A percentile compares a stretch with the other conserved stretches of the same genome.
Evolutionary conservation across 192 early-diverging fungal species (phyloP).

Genomic region (Chytriomyces hyalinus): DNA sequence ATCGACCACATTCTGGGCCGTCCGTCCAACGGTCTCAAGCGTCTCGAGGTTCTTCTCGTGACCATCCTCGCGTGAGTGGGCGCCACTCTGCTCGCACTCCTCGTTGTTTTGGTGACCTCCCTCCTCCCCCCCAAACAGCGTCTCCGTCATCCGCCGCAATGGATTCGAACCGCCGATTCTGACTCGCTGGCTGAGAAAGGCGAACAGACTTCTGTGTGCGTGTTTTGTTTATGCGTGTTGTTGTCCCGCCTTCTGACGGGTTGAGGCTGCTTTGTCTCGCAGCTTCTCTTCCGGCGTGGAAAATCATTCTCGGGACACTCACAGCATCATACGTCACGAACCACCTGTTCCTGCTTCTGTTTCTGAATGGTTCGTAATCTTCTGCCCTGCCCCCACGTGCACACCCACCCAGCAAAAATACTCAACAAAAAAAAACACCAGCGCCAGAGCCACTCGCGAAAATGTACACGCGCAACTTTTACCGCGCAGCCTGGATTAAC

Average conservation of each 20-base stretch:
- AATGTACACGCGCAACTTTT: slow-evolving; percentile 90
- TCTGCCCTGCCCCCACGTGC: neutral
- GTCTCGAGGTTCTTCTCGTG: slow-evolving; percentile 72
- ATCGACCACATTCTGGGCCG: slow-evolving; percentile 90
- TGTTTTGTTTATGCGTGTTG: slow-evolving; percentile 7
- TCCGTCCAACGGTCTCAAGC: slow-evolving; percentile 86
- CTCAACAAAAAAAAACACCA: slow-evolving; percentile 18
- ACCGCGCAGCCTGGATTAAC: slow-evolving; percentile 86
- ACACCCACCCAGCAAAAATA: neutral
- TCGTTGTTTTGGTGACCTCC: slow-evolving; percentile 22
- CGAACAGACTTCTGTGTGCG: slow-evolving; percentile 30
- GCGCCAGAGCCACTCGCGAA: slow-evolving; percentile 82
- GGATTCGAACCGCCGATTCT: slow-evolving; percentile 33
- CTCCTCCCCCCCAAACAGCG: neutral
- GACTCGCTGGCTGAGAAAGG: slow-evolving; percentile 22
- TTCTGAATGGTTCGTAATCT: slow-evolving; percentile 64
- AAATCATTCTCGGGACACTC: slow-evolving; percentile 71
- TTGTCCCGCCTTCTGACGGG: neutral
- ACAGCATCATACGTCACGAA: slow-evolving; percentile 68
- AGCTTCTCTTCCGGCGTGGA: slow-evolving; percentile 71
- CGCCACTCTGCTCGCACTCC: slow-evolving; percentile 4
- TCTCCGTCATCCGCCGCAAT: slow-evolving; percentile 21
- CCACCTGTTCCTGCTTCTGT: slow-evolving; percentile 73
- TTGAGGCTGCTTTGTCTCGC: slow-evolving; percentile 15
- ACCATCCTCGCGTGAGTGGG: slow-evolving; percentile 52